A percentile compares a stretch with the other conserved stretches of the same genome.
phyloP scores from a whole-genome alignment of 495 filamentous ascomycete species.

The Hyaloscypha bicolor region DNA sequence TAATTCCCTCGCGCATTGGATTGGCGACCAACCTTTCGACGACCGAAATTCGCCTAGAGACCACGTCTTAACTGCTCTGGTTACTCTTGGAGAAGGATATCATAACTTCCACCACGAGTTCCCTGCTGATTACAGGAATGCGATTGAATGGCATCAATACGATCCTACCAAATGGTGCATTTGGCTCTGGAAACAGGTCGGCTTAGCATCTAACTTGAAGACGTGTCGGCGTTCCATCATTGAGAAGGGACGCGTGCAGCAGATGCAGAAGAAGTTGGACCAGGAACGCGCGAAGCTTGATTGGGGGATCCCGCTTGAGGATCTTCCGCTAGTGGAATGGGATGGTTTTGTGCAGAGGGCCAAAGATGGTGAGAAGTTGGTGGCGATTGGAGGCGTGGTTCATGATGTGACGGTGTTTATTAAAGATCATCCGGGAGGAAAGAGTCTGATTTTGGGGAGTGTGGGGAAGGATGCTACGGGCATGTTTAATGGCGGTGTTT shows the following conservation, averaged over 20 bases:
- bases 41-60: constrained; percentile 34
- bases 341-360: constrained; percentile 25
- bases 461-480: constrained; percentile 39
- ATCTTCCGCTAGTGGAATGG: constrained; percentile 30
- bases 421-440: constrained; percentile 37
- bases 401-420: constrained; percentile 26
- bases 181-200: constrained; percentile 31
- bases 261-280: constrained; percentile 26
- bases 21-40: constrained; percentile 38
- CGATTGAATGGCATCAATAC: constrained; percentile 35
- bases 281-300: constrained; percentile 25
- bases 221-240: constrained; percentile 29
- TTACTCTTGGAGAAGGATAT: constrained; percentile 36
- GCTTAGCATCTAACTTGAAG: constrained; percentile 35
- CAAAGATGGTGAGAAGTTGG: constrained; percentile 20
- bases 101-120: constrained; percentile 42
- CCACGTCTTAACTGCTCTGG: constrained; percentile 32
- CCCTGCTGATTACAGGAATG: constrained; percentile 40
- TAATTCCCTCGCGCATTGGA: constrained; percentile 40
- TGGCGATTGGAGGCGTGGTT: constrained; percentile 25
- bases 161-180: constrained; percentile 39
- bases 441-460: constrained; percentile 24
- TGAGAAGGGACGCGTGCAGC: constrained; percentile 21
- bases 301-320: constrained; percentile 31
- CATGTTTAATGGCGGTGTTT: constrained; percentile 35